phyloP scores from a whole-genome alignment of 108 stramenopile species.

The Nannochloropsis oceanica region DNA sequence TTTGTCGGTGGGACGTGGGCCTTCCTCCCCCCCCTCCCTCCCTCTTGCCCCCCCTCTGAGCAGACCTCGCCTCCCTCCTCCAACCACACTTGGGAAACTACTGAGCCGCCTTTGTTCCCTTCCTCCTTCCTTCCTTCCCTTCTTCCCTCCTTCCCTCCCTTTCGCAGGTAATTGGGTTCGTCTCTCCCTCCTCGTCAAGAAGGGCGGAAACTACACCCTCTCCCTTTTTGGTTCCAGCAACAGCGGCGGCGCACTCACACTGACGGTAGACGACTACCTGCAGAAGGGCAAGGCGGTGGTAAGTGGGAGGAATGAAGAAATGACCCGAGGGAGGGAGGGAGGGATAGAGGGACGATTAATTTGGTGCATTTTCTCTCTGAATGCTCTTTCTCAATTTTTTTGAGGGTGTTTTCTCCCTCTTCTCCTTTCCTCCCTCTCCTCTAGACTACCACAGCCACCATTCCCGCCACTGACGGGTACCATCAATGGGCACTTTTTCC shows the following conservation, averaged over 20 bases:
- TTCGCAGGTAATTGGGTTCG: not conserved
- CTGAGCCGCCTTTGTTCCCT: no score
- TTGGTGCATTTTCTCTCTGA: not conserved
- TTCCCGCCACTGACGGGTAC: not conserved
- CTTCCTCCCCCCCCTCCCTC: no score
- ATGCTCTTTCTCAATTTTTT: not conserved
- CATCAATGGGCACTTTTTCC: not conserved
- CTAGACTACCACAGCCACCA: not conserved
- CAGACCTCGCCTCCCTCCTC: no score
- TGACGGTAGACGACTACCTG: not conserved
- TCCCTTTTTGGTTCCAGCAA: not conserved
- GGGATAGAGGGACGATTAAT: not conserved
- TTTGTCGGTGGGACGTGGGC: no score
- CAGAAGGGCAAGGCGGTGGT: not conserved
- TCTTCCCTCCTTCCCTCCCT: not conserved
- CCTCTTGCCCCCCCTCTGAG: no score
- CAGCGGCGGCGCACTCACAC: not conserved
- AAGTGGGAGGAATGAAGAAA: not conserved
- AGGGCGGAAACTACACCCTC: not conserved
- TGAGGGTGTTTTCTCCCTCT: not conserved
- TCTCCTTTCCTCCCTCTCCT: not conserved
- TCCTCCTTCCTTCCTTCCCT: not conserved
- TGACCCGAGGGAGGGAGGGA: not conserved
- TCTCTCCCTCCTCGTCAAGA: not conserved
- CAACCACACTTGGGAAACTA: no score